Evolutionary conservation across 1,284 basidiomycete species (phyloP), one percentile per base, ranked within the genome.

Genomic region (Cutaneotrichosporon curvatum): DNA sequence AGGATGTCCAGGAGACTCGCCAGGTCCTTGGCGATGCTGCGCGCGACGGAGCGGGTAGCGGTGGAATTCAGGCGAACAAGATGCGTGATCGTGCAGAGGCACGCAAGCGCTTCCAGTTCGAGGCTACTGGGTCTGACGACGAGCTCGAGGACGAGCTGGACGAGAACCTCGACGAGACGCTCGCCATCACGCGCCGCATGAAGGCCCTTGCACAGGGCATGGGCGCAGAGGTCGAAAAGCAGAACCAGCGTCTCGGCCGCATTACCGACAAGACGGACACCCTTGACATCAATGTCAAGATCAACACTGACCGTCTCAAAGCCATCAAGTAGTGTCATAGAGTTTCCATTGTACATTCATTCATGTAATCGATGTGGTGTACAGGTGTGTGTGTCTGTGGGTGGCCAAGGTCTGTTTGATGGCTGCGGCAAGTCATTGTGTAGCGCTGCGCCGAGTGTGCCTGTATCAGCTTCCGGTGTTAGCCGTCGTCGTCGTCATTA

Each of bases 121-220:
- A 98, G 58, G 83, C 83, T n/a, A 87, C 83, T 31, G 87, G 80
- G 15, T 90, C 86, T n/a, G 95, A 99, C 63, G 92, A 98, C 63
- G 91, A 96, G 73, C 63, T 80, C 40, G 79, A 81, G 59, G 75
- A 79, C 53, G 79, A 92, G 67, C 67, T 97, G 20, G 94, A 97
- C 61, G 81, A 82, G 56, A 97, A 98, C 68, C 73, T 99, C 41
- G 82, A 90, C 67, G 90, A 96, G 72, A 88, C 95, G 51, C 75
- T 80, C 37, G 83, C 83, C 48, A 79, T 87, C 40, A 82, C 87
- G 4, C 85, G 83, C 71, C 76, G 84, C 45, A 77, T 99, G 57
- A 94, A 91, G 73, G 80, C 82, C 21, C 74, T 97, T 20, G 88
- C 87, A 3, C 78, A 78, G 53, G 83, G 88, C 20, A 70, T 71